Base-by-base conservation (phyloP, 805 yeast genomes). In the Starmera quercuum region DNA sequence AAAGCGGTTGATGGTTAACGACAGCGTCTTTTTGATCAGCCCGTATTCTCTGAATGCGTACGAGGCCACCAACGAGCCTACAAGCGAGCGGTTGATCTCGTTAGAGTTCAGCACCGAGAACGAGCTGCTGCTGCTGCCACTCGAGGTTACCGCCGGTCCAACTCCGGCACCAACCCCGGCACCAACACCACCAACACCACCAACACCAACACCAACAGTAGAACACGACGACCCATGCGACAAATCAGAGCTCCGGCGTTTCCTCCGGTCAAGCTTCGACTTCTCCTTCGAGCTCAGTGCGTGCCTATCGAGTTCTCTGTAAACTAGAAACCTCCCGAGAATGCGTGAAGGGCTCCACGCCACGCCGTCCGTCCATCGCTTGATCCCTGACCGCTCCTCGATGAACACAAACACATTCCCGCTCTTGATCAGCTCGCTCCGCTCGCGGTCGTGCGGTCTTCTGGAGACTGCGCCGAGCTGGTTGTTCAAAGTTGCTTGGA, bases 341-440 rank as follows among this genome's bases (percentile, higher is more conserved):
- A 88, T 86, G 31, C 97, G 66, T 2, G 94, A 81, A 0, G 97
- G 95, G 3, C 88, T 77, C 97, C 97, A 88, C 11, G 88, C 66
- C 11, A 84, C 73, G n/a, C 96, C 95, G 51, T 88, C 97, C 2
- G 97, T 88, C 97, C 97, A 88, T 38, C 97, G 67, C 53, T 83
- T 83, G 39, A 88, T 87, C 3, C 90, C 87, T 0, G 88, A 77
- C 10, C 71, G 64, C 44, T 82, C 85, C 56, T 88, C 95, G 31
- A 81, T 73, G 50, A 88, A 87, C 2, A 90, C 85, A 57, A 88
- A 87, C 2, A 86, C 77, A 44, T 77, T 75, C 0, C 96, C 96
- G 8, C 86, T 77, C 35, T 66, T 61, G 22, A 88, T 85, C 32
- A 85, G 62, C 4, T 59, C 56, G 1, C 68, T 49, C 13, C 95